A percentile compares a stretch with the other conserved stretches of the same genome.
Conservation (phyloP, 2,329 filamentous ascomycete species). For the Scleromitrula shiraiana region DNA sequence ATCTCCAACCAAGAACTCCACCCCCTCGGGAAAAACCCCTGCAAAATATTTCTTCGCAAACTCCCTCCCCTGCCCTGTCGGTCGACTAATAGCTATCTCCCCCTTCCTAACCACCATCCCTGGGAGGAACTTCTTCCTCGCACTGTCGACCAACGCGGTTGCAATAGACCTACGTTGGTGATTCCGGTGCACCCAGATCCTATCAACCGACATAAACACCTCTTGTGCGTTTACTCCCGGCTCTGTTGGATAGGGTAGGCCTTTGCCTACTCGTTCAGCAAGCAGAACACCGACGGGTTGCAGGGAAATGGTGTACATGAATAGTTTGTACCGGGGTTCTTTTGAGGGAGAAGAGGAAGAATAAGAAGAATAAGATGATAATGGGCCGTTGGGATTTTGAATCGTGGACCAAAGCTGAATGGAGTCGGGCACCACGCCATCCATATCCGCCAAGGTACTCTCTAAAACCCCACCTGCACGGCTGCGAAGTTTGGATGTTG, state of each 20-base stretch:
- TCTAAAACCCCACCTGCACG: slow-evolving; percentile 1
- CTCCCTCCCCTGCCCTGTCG: slow-evolving; percentile 51
- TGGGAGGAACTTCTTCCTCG: slow-evolving; percentile 45
- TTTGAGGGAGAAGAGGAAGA: too few species aligned
- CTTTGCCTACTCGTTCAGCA: slow-evolving; percentile 12
- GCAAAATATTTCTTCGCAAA: slow-evolving; percentile 43
- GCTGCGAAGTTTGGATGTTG: neutral
- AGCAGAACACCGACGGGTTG: slow-evolving; percentile 13
- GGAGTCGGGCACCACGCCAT: neutral
- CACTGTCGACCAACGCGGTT: slow-evolving; percentile 46
- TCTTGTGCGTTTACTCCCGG: neutral
- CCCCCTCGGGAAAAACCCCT: neutral
- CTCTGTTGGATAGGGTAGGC: neutral
- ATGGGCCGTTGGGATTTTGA: neutral
- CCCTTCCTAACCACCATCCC: slow-evolving; percentile 46
- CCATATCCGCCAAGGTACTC: slow-evolving; percentile 5
- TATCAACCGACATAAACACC: slow-evolving; percentile 37
- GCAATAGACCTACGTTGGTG: slow-evolving; percentile 51
- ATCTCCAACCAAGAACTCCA: neutral
- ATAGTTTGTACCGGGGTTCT: slow-evolving; percentile 18
- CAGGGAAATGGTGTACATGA: slow-evolving; percentile 15
- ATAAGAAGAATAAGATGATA: neutral
- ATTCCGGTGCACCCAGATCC: slow-evolving; percentile 55
- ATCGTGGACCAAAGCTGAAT: slow-evolving; percentile 9
- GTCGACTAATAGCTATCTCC: slow-evolving; percentile 55